Conservation (phyloP, 148 eudicot species). For the Rhododendron mucronatum region DNA sequence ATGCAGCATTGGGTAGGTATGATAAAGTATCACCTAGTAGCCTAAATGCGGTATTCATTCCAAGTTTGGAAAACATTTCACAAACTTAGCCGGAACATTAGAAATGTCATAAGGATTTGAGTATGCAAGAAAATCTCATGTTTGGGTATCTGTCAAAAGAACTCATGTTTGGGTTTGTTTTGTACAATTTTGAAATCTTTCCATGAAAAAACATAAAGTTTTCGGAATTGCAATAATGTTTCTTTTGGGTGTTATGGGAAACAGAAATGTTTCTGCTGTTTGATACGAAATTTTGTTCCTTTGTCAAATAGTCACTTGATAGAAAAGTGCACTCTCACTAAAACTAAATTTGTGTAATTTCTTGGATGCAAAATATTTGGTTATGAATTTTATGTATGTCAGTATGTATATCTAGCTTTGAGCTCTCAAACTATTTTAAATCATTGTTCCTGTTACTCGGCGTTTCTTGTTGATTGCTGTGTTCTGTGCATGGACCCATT, state of each 20-base stretch:
- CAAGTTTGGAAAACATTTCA: background rate
- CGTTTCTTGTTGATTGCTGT: background rate
- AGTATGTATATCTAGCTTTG: background rate
- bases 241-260: background rate
- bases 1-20: background rate
- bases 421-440: background rate
- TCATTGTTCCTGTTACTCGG: background rate
- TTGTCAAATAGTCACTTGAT: background rate
- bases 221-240: background rate
- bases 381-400: background rate
- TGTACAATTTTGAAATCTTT: background rate
- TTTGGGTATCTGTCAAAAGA: background rate
- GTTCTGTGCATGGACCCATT: background rate
- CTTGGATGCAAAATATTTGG: background rate
- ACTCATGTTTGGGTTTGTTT: background rate
- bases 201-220: background rate
- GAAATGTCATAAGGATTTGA: background rate
- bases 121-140: background rate
- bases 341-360: background rate
- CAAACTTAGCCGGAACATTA: background rate
- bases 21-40: background rate
- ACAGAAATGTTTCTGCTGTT: background rate
- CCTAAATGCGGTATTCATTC: background rate
- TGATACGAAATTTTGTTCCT: background rate
- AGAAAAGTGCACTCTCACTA: background rate